Evolutionary conservation across 306 rosid species (phyloP).

Genomic region (Mimosa bimucronata): DNA sequence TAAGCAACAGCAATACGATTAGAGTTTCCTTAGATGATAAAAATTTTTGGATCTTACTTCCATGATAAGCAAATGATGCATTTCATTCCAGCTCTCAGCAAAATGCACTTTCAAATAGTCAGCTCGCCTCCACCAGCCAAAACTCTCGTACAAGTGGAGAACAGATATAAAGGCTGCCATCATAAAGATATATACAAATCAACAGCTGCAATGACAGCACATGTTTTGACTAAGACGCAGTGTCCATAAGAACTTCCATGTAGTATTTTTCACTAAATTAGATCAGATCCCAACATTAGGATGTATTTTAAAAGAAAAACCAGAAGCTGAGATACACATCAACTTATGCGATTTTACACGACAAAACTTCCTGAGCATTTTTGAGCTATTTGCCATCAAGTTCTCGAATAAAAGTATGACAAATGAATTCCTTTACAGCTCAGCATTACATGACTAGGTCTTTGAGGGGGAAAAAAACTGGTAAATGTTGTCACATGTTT

Average conservation of each 20-base stretch:
- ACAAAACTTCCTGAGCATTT: neutral
- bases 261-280: conserved; percentile 23
- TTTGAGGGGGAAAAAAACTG: neutral
- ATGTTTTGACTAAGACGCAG: conserved; percentile 23
- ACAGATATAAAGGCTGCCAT: conserved; percentile 89
- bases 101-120: conserved; percentile 98
- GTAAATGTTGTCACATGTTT: neutral
- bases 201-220: conserved; percentile 24
- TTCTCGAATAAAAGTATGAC: neutral
- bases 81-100: conserved; percentile 99
- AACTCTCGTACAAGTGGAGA: conserved; percentile 93
- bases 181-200: conserved; percentile 20
- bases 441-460: neutral
- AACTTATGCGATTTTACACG: neutral
- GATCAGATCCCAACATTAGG: neutral
- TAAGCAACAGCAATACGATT: conserved; percentile 21
- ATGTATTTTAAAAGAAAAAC: conserved; percentile 32
- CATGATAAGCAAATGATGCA: conserved; percentile 99
- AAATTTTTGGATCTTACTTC: conserved; percentile 55
- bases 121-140: conserved; percentile 99
- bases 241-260: conserved; percentile 1
- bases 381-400: neutral
- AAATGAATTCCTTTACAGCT: neutral
- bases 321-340: neutral
- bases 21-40: conserved; percentile 3